phyloP scores from a whole-genome alignment of 352 stramenopile genomes.

The Pythium aphanidermatum region DNA sequence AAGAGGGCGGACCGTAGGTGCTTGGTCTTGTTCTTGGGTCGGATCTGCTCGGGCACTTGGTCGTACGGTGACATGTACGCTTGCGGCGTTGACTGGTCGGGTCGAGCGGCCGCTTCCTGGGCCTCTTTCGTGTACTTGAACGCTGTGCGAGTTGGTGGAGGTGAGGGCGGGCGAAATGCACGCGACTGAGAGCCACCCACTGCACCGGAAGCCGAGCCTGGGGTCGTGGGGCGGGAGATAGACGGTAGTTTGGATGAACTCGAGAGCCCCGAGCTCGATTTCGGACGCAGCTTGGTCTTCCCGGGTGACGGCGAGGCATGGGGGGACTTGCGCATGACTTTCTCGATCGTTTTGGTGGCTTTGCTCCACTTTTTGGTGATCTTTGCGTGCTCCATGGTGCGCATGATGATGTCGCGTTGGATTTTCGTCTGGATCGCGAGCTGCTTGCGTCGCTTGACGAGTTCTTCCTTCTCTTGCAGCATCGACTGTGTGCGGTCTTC shows the following conservation, averaged over 20 bases:
- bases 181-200: slow-evolving; percentile 32
- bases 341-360: slow-evolving; percentile 70
- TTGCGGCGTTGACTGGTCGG: slow-evolving; percentile 26
- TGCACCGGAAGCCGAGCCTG: slow-evolving; percentile 17
- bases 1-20: slow-evolving; percentile 11
- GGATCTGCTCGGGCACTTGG: slow-evolving; percentile 35
- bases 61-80: slow-evolving; percentile 72
- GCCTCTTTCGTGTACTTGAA: slow-evolving; percentile 76
- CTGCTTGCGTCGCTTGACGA: slow-evolving; percentile 75
- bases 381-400: slow-evolving; percentile 86
- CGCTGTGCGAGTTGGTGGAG: slow-evolving; percentile 52
- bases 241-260: slow-evolving; percentile 35
- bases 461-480: slow-evolving; percentile 73
- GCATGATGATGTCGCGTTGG: slow-evolving; percentile 83
- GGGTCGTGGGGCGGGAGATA: slow-evolving; percentile 21
- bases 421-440: slow-evolving; percentile 81
- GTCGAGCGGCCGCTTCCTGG: slow-evolving; percentile 25
- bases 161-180: slow-evolving; percentile 49
- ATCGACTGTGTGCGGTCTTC: slow-evolving; percentile 79
- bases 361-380: slow-evolving; percentile 86
- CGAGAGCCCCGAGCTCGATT: slow-evolving; percentile 44
- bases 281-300: slow-evolving; percentile 23
- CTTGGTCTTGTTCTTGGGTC: slow-evolving; percentile 33
- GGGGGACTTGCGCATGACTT: slow-evolving; percentile 46
- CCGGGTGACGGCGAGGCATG: slow-evolving; percentile 33